phyloP scores from a whole-genome alignment of 1,139 yeast genomes.

The Debaryomyces psychrophilus region DNA sequence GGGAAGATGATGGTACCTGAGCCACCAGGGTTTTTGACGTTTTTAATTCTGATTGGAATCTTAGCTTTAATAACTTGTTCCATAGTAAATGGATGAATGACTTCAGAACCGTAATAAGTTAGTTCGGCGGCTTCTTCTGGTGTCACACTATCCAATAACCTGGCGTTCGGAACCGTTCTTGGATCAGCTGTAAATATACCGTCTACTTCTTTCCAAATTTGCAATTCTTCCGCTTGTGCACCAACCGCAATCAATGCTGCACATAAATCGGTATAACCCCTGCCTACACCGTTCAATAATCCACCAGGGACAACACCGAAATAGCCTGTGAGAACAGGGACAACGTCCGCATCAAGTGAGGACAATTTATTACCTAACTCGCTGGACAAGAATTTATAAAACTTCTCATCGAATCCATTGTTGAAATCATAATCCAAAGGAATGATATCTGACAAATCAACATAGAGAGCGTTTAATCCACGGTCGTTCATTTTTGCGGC shows the following conservation, averaged over 20 bases:
- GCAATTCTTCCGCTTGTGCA: conserved; percentile 85
- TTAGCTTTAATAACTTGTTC: conserved; percentile 96
- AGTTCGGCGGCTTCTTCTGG: conserved; percentile 99
- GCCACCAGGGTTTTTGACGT: conserved; percentile 90
- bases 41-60: conserved; percentile 94
- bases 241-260: conserved; percentile 98
- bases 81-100: conserved; percentile 98
- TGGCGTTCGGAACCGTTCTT: conserved; percentile 87
- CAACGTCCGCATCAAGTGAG: conserved; percentile 48
- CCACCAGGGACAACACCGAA: conserved; percentile 97
- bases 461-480: conserved; percentile 74
- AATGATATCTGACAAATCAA: conserved; percentile 76
- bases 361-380: conserved; percentile 60
- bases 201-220: conserved; percentile 98
- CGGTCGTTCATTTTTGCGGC: conserved; percentile 80
- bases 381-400: conserved; percentile 66
- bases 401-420: conserved; percentile 62
- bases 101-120: conserved; percentile 97
- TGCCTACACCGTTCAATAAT: conserved; percentile 84
- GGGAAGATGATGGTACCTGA: conserved; percentile 93
- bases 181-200: conserved; percentile 99
- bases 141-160: conserved; percentile 82
- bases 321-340: conserved; percentile 94
- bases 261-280: conserved; percentile 97
- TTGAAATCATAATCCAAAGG: conserved; percentile 59